phyloP scores from a whole-genome alignment of 768 basidiomycete species.

The Lactarius evosmus region DNA sequence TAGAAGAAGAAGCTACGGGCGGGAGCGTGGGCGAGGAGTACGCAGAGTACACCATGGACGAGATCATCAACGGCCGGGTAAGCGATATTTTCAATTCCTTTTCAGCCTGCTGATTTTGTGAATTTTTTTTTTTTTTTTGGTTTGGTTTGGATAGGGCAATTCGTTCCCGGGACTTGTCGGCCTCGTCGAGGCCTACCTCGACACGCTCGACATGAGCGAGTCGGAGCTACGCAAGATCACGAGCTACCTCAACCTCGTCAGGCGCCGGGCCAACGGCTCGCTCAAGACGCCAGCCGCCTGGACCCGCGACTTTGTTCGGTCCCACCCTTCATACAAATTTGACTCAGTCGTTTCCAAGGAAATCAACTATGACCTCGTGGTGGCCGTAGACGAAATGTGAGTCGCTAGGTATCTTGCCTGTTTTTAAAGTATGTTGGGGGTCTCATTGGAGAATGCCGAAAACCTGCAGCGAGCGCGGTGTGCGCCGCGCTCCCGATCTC shows the following conservation, averaged over 20 bases:
- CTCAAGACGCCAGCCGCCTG: conserved; percentile 86
- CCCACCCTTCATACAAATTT: conserved; percentile 86
- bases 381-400: conserved; percentile 89
- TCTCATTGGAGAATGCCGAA: background rate
- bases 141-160: conserved; percentile 42
- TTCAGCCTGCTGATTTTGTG: background rate
- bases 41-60: conserved; percentile 86
- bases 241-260: conserved; percentile 77
- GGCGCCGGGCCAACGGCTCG: conserved; percentile 73
- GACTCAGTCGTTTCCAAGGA: conserved; percentile 91
- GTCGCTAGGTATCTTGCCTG: conserved; percentile 34
- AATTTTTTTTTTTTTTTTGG: background rate
- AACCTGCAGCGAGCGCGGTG: conserved; percentile 29
- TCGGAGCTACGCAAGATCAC: conserved; percentile 59
- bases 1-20: conserved; percentile 42
- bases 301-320: conserved; percentile 88
- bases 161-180: conserved; percentile 78
- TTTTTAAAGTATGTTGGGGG: no score
- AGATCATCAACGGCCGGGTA: conserved; percentile 94
- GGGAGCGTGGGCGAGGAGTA: conserved; percentile 75
- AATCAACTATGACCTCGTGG: conserved; percentile 92
- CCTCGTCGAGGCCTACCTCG: conserved; percentile 79
- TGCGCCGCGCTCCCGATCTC: conserved; percentile 30
- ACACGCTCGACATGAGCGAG: conserved; percentile 74
- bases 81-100: no score